Evolutionary conservation across 495 filamentous ascomycete genomes (phyloP), one percentile per base, ranked within the genome.

Genomic region (Bathelium albidoporum): DNA sequence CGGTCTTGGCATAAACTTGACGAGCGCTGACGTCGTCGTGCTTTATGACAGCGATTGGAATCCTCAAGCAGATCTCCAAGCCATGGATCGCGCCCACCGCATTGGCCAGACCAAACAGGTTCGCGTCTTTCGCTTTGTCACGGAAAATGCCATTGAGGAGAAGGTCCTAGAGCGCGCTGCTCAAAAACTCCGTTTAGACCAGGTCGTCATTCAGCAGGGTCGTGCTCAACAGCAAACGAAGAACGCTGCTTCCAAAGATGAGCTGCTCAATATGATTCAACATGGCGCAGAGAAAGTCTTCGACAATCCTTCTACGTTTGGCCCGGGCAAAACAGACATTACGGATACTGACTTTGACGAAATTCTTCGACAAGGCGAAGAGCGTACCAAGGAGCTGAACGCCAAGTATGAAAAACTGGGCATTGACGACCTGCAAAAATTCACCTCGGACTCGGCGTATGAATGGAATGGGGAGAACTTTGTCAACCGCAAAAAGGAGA

Each of bases 21-120:
- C 94, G 4, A 87, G 82, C 62, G 94, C 94, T 32, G 94, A 99
- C 69, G 94, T 99, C 67, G 94, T 99, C 41, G 85, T 99, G 22
- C 85, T 99, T n/a, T 99, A 91, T 71, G 94, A 99, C 73, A 96
- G 91, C 73, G 94, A 99, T 72, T 99, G 94, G 94, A 99, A 99
- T 68, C 94, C 94, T 5, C 94, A 99, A 74, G 94, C 94, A 18
- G 94, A 99, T 84, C 74, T 98, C 53, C 94, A 98, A 76, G 94
- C 94, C 45, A 98, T 98, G 94, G 94, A 98, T 66, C 89, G 94
- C 66, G 94, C 94, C 32, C 94, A 98, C 78, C 89, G 94, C 76
- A 98, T 98, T 71, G 94, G 94, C 53, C 94, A 99, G 75, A 99
- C 90, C 1, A 99, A 99, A 75, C 94, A 99, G 70, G 94, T 99